Evolutionary conservation across 306 rosid genomes (phyloP), one percentile per base, ranked within the genome.

Genomic region (Chamaecrista fasciculata): DNA sequence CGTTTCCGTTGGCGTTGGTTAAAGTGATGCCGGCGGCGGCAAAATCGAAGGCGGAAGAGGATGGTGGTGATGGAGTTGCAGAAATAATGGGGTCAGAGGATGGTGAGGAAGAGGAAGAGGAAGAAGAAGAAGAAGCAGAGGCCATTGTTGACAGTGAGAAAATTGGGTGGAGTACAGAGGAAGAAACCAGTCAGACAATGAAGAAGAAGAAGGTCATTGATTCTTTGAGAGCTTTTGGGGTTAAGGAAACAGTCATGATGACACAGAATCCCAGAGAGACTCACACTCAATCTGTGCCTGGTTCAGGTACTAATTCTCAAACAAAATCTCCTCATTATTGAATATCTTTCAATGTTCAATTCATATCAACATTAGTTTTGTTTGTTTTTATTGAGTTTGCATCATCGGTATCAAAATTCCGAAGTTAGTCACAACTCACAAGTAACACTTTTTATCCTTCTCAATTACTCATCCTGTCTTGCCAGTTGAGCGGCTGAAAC

Each of bases 81-180:
- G 78, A 36, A 10, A 48, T 25, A 66, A 49, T 9, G 16, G 55
- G 8, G 10, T 18, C 43, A 23, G 79, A 49, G 69, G 70, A 62
- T 0, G 11, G 71, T 16, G 40, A 19, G 10, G 55, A 61, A 4
- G 64, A 60, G 0, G 76, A 44, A 11, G 80, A 67, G 26, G 81
- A 63, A 0, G 77, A 60, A 4, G 69, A 33, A 19, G 78, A 67
- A 21, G 81, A 67, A 0, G 77, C 76, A 20, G 82, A 70, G 70
- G 71, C 76, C 9, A 80, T 25, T 7, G 73, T 25, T 29, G 80
- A 55, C 10, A 31, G 76, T 66, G 85, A 83, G 53, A 76, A 75
- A 16, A 73, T 34, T 68, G 70, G 69, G 23, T 80, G 85, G 80
- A 80, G 83, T 64, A 70, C 78, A 0, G 83, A 80, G 36, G 76